phyloP scores from a whole-genome alignment of 257 asterid species.

The Fraxinus excelsior region DNA sequence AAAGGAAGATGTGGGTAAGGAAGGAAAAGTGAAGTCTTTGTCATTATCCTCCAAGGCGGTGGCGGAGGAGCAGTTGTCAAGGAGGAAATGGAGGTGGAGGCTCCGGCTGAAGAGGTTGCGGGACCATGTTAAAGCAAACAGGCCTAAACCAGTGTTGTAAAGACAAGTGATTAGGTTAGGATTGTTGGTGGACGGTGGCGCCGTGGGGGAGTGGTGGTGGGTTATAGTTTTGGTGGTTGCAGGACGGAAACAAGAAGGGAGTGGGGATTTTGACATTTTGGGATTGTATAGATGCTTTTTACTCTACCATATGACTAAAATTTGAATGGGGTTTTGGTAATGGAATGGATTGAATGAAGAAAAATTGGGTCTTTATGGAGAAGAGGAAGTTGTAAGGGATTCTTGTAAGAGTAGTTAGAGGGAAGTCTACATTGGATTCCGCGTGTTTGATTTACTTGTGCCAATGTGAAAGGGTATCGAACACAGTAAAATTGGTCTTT shows the following conservation, averaged over 20 bases:
- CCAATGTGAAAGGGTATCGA: neutral
- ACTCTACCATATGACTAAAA: neutral
- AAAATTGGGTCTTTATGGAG: slow-evolving; percentile 18
- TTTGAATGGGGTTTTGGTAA: neutral
- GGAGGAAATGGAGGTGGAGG: slow-evolving; percentile 53
- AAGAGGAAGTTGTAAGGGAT: neutral
- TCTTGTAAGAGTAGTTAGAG: neutral
- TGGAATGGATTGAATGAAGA: neutral
- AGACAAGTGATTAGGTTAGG: slow-evolving; percentile 58
- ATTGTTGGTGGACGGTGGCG: slow-evolving; percentile 20
- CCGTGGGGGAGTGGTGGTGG: slow-evolving; percentile 15
- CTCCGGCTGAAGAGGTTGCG: slow-evolving; percentile 49
- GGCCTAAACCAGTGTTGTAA: slow-evolving; percentile 47
- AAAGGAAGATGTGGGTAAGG: slow-evolving; percentile 31
- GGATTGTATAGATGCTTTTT: neutral
- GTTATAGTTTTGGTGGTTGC: slow-evolving; percentile 19
- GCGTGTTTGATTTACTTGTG: neutral
- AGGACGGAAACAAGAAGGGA: slow-evolving; percentile 48
- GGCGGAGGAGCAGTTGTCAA: slow-evolving; percentile 19
- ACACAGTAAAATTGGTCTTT: no score
- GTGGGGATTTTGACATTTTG: slow-evolving; percentile 33
- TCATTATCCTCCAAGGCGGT: neutral
- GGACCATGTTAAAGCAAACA: slow-evolving; percentile 61
- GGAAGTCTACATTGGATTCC: slow-evolving; percentile 12
- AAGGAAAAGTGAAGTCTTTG: slow-evolving; percentile 3